phyloP scores from a whole-genome alignment of 2,329 filamentous ascomycete species.

The Gnomoniopsis sp. region DNA sequence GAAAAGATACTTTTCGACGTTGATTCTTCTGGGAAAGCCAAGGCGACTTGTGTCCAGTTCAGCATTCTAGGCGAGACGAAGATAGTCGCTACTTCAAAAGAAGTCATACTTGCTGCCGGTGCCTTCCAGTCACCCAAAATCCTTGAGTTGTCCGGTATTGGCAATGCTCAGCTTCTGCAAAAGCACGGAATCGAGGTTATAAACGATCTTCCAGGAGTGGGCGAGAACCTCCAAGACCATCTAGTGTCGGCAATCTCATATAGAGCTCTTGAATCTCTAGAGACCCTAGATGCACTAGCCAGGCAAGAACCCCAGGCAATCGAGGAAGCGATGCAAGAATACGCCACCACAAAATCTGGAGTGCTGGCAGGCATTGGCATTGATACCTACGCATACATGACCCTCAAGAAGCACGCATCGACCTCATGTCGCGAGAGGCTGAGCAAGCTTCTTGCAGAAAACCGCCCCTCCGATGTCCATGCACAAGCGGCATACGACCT shows the following conservation, averaged over 20 bases:
- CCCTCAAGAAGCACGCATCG: not conserved
- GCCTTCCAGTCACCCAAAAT: constrained; percentile 10
- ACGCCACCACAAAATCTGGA: not conserved
- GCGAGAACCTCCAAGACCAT: constrained; percentile 9
- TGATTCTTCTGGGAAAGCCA: constrained; percentile 27
- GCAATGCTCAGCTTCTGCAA: not conserved
- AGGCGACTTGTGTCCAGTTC: not conserved
- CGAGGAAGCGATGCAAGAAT: not conserved
- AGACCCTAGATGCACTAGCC: not conserved
- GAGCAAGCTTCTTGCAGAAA: too few relatives aligned
- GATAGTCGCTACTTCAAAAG: constrained; percentile 32
- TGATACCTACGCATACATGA: not conserved
- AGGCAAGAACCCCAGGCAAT: constrained; percentile 5
- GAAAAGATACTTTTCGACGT: constrained; percentile 3
- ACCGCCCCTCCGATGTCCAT: too few relatives aligned
- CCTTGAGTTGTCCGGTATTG: constrained; percentile 1
- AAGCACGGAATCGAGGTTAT: not conserved
- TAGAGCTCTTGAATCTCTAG: not conserved
- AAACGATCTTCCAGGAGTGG: not conserved
- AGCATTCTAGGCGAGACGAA: not conserved
- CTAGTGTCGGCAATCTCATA: not conserved
- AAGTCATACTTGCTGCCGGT: constrained; percentile 5
- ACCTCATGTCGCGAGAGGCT: not conserved
- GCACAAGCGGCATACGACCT: not conserved
- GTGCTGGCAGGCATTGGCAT: not conserved